Evolutionary conservation across 2,329 filamentous ascomycete species (phyloP), one percentile per base, ranked within the genome.

Genomic region (Aspergillus pseudoglaucus): DNA sequence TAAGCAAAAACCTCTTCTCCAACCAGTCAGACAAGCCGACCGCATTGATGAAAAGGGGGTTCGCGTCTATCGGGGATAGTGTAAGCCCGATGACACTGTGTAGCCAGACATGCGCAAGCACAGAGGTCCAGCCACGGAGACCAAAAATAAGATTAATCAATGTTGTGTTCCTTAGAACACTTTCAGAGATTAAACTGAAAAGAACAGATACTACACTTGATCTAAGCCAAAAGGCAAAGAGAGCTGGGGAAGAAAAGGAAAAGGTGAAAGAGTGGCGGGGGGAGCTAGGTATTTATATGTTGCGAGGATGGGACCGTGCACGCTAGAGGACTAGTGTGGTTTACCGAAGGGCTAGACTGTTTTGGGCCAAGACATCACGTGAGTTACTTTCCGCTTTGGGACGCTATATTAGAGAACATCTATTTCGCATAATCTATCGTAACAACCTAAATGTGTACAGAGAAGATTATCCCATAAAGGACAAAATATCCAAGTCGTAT

Each of bases 121-220:
- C 82, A 86, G 84, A 80, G 83, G 78, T 63, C 69, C 64, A 59
- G 63, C 66, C 70, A 61, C 79, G 57, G 51, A 60, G 50, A 69
- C 57, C 76, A 88, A 88, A 85, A 87, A 90, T 88, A 79, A 77
- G 84, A 82, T 81, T 88, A 90, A 90, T 88, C 84, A 82, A 76
- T 77, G 79, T 80, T 81, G 77, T 76, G 75, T 75, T 76, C 82
- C 77, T 75, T 87, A 80, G 82, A 77, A 76, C 77, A 78, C 79
- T 89, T 87, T 85, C 85, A 90, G 86, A 86, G 84, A 89, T 90
- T 90, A 90, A 90, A 89, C 87, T 90, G 84, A 88, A 87, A 89
- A 90, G 86, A 90, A 90, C 85, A 88, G 85, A 88, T 89, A 89
- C 85, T 89, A 88, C 84, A 89, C 84, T 88, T 89, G 85, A 89